Base-by-base conservation (phyloP, 768 basidiomycete genomes). In the Naganishia vaughanmartiniae region DNA sequence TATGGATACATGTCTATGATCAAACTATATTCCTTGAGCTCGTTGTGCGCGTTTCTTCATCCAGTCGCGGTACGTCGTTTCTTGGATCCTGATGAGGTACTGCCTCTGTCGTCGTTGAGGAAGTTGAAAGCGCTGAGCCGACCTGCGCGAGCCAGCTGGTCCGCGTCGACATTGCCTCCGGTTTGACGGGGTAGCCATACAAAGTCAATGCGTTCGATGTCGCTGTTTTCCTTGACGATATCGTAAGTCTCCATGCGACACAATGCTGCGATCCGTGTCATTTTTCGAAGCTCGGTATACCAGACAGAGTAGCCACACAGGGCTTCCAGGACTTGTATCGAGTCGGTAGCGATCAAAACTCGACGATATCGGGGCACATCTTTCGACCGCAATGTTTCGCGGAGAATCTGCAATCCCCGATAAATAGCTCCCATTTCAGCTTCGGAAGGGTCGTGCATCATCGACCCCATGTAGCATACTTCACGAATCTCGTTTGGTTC, bases 391-490 rank as follows among this genome's bases (percentile, higher is more conserved):
- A 63, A 14, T 14, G 39, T 42, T 7, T 42, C 24, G 7, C 42
- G 60, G 10, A 63, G 24, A 19, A 63, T 63, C 60, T 63, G 60
- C 39, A 63, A 42, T 31, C 60, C 36, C 30, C 60, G 60, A 45
- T 42, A 63, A 15, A 63, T n/a, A 14, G 60, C 60, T 45, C 60
- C 60, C 36, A 63, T 63, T 36, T 63, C 60, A 12, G 60, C 39
- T 28, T 63, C 60, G 1, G 60, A 63, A 2, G 60, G 15, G 33
- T 63, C n/a, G 30, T 63, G 60, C 60, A 63, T 63, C 60, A 63
- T 63, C n/a, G 60, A 46, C 42, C 60, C 60, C 60, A 63, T 63
- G 33, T 63, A 63, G 60, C 60, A 63, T 26, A 26, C 26, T 45
- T 63, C 39, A 12, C 60, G 36, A 36, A 63, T 63, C 36, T 42